phyloP scores from a whole-genome alignment of 768 basidiomycete species.

The Trametes gibbosa region DNA sequence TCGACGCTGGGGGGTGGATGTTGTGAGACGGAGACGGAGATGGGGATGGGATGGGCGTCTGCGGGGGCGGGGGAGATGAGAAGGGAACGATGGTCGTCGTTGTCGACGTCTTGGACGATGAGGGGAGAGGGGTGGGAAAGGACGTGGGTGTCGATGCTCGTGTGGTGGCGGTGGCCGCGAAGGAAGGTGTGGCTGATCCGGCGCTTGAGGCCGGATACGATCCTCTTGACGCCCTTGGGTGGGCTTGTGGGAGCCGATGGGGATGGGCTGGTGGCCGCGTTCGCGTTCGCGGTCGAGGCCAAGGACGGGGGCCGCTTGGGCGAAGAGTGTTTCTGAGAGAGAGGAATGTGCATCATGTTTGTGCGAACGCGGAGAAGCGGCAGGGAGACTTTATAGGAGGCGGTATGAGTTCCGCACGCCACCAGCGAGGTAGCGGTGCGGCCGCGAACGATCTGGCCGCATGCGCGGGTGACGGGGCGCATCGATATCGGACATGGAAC shows the following conservation, averaged over 20 bases:
- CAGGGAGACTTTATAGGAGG: slow-evolving; percentile 5
- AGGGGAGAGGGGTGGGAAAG: background rate
- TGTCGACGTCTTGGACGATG: background rate
- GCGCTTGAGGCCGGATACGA: slow-evolving; percentile 22
- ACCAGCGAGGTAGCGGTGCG: slow-evolving; percentile 5
- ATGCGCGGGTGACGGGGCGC: background rate
- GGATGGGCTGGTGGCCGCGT: background rate
- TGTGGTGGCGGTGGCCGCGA: slow-evolving; percentile 15
- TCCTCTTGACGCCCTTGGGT: slow-evolving; percentile 17
- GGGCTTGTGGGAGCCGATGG: background rate
- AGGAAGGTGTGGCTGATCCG: slow-evolving; percentile 21
- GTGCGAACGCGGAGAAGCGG: background rate
- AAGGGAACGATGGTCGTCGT: background rate
- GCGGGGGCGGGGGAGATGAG: background rate
- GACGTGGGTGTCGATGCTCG: background rate
- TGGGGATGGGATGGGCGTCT: background rate
- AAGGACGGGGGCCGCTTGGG: background rate
- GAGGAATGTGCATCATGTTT: slow-evolving; percentile 10
- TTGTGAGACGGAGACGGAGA: slow-evolving; percentile 4
- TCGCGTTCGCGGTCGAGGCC: background rate
- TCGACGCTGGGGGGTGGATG: slow-evolving; percentile 2
- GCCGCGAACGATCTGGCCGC: slow-evolving; percentile 18
- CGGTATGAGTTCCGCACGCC: slow-evolving; percentile 6
- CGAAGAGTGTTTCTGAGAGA: background rate
- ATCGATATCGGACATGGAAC: slow-evolving; percentile 3